Base-by-base conservation (phyloP, 495 filamentous ascomycete genomes). In the Pyrenula aspistea region DNA sequence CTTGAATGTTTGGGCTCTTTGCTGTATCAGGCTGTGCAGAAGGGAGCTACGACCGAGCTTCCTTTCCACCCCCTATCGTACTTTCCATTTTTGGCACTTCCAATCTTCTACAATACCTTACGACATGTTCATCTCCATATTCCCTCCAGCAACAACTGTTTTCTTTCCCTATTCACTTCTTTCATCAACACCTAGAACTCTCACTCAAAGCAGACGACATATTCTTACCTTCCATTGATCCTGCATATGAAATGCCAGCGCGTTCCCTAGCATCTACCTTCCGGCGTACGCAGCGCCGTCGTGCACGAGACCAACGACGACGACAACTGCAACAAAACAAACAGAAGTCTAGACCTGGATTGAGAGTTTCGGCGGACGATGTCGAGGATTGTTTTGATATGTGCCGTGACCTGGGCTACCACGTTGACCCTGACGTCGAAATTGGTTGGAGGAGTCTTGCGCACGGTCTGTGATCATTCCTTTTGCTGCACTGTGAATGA, bases 301-400 rank as follows among this genome's bases (percentile, higher is more conserved):
- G 15, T 15, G 8, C 4, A 4, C 31, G 15, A 4, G 8, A 15
- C 31, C 31, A 42, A 15, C 8, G 8, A 42, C 31, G 31, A 4
- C 31, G 31, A 42, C 31, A 42, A 42, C 31, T 8, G 15, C 31
- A 42, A 42, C 31, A 42, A 42, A 4, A 42, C 8, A 4, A 42
- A 15, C 31, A 42, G 31, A 4, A 15, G 15, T 42, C 31, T 8
- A 42, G 31, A 42, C 50, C 8, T 19, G 19, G 22, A 8, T 19
- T 52, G 8, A 8, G 50, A 52, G 50, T 21, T 20, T 24, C n/a
- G 50, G 8, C 19, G n/a, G 50, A 20, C 22, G 50, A 52, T 52
- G 50, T 52, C 50, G 50, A 52, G 50, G 50, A 8, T 21, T 52
- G 50, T 19, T 52, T 52, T 52, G 50, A 52, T 20, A 8, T 52